These are phyloP conservation scores for Sinapis alba DNA, from an alignment of 441 rosid species.

Conservation along the genomic window DNA sequence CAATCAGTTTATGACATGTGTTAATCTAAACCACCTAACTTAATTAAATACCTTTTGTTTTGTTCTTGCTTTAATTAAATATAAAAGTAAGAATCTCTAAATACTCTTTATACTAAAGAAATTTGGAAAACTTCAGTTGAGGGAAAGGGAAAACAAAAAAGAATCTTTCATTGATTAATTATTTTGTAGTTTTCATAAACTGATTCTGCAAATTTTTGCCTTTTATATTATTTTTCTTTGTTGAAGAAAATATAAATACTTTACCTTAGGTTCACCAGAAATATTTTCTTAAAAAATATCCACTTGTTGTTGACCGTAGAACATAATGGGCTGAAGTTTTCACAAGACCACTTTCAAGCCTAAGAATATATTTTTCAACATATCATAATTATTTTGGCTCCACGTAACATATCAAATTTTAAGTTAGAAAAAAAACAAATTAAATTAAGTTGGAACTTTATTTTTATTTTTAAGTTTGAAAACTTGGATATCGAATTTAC, in stretches of 20 bases:
- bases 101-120: neutral
- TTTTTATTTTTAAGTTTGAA: neutral
- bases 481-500: neutral
- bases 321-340: constrained; percentile 12
- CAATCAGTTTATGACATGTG: constrained; percentile 9
- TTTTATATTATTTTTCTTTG: neutral
- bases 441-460: neutral
- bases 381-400: neutral
- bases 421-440: neutral
- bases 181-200: neutral
- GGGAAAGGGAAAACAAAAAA: neutral
- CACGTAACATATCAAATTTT: neutral
- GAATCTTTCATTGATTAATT: neutral
- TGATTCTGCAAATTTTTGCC: neutral
- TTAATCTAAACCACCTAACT: neutral
- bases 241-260: neutral
- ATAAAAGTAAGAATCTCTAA: neutral
- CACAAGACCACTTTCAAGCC: constrained; percentile 17
- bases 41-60: neutral
- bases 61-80: neutral
- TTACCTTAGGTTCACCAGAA: neutral
- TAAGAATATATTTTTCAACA: constrained; percentile 2
- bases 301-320: constrained; percentile 19
- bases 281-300: neutral
- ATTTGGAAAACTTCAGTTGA: constrained; percentile 15